phyloP scores from a whole-genome alignment of 2,329 filamentous ascomycete species.

The Exophiala spinifera region DNA sequence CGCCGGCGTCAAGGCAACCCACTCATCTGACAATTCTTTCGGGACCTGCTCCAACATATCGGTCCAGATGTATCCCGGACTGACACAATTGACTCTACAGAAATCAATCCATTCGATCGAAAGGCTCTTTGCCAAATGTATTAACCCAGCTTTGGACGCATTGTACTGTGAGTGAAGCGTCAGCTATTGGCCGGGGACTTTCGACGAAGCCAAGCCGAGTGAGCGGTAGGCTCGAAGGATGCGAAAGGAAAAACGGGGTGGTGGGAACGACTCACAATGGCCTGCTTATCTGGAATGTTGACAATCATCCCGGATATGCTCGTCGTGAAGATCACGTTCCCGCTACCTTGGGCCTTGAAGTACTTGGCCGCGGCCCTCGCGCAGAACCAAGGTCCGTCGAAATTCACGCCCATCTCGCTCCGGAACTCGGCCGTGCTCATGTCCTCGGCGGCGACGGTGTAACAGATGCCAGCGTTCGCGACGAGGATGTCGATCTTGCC shows the following conservation, averaged over 20 bases:
- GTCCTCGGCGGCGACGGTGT: conserved; percentile 56
- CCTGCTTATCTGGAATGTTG: conserved; percentile 54
- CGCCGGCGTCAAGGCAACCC: neutral
- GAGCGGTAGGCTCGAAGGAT: too few relatives aligned
- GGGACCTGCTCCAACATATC: conserved; percentile 28
- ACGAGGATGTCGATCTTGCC: conserved; percentile 45
- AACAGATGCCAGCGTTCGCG: conserved; percentile 51
- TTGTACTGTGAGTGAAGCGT: conserved; percentile 34
- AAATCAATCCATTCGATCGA: conserved; percentile 40
- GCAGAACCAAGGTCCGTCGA: conserved; percentile 49
- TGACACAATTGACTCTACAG: conserved; percentile 39
- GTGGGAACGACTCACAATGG: conserved; percentile 35
- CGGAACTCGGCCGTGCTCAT: conserved; percentile 52
- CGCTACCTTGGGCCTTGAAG: conserved; percentile 45
- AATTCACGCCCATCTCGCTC: conserved; percentile 54
- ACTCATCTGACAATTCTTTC: neutral
- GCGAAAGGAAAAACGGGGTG: neutral
- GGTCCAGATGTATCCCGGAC: conserved; percentile 41
- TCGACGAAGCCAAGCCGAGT: neutral
- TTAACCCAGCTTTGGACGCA: conserved; percentile 36
- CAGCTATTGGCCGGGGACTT: too few relatives aligned
- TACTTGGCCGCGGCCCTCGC: conserved; percentile 46
- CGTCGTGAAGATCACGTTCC: conserved; percentile 53
- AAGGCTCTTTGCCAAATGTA: conserved; percentile 40
- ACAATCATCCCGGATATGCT: conserved; percentile 52